These are phyloP conservation scores for Drosera capensis DNA, from an alignment of 148 eudicot genomes.

Conservation along the genomic window DNA sequence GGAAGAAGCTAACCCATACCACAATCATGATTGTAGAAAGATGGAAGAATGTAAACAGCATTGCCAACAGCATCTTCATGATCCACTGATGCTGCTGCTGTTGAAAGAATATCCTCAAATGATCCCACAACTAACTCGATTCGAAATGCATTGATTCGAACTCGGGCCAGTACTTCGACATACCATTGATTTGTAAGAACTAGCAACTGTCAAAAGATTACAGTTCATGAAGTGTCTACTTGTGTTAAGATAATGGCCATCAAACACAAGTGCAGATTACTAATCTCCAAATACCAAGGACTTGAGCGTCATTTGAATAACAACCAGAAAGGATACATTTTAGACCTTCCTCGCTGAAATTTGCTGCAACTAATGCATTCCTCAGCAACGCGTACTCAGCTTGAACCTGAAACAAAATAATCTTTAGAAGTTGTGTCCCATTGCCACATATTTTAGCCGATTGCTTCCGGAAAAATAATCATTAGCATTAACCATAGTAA, in stretches of 20 bases:
- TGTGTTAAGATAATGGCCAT: no score
- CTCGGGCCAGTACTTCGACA: conserved; percentile 56
- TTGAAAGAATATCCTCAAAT: conserved; percentile 54
- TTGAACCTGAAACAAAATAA: conserved; percentile 40
- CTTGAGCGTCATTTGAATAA: not conserved
- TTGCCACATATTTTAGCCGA: no score
- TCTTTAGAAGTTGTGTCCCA: no score
- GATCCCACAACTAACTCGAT: conserved; percentile 54
- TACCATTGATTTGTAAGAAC: conserved; percentile 89
- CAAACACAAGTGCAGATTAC: no score
- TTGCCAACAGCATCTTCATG: conserved; percentile 87
- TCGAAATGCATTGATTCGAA: conserved; percentile 86
- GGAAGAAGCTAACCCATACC: conserved; percentile 48
- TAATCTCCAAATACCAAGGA: not conserved
- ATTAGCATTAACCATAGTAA: no score
- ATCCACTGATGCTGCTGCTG: conserved; percentile 62
- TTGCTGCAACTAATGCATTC: conserved; percentile 35
- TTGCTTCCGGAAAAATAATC: no score
- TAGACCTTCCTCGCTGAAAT: conserved; percentile 25
- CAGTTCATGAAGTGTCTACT: not conserved
- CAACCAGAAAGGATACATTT: conserved; percentile 50
- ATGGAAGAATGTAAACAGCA: conserved; percentile 89
- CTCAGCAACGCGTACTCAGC: conserved; percentile 56
- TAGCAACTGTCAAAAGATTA: conserved; percentile 12
- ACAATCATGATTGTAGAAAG: conserved; percentile 93